Conservation (phyloP, 2,329 filamentous ascomycete species). For the Pestalotiopsis sp. region DNA sequence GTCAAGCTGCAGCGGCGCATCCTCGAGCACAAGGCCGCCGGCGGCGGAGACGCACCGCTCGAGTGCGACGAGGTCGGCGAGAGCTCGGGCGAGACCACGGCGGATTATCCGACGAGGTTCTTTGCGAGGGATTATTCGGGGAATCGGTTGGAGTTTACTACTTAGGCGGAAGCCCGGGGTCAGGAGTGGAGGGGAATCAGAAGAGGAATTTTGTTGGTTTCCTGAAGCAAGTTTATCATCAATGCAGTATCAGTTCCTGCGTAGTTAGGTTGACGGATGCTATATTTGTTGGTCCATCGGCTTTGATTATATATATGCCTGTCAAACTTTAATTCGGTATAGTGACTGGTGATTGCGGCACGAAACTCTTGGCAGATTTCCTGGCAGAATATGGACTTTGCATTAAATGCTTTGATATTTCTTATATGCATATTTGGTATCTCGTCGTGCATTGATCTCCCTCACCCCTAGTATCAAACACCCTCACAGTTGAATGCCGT, state of each 20-base stretch:
- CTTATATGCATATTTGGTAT: neutral
- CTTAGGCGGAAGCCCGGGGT: conserved; percentile 29
- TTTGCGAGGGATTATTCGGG: conserved; percentile 63
- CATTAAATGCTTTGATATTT: neutral
- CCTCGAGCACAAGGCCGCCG: conserved; percentile 52
- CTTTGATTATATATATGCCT: neutral
- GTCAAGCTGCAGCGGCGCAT: conserved; percentile 48
- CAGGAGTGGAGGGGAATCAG: too few relatives aligned
- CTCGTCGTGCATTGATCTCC: neutral
- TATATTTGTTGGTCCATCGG: neutral
- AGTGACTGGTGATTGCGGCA: too few relatives aligned
- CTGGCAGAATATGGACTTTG: neutral
- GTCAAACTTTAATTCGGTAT: too few relatives aligned
- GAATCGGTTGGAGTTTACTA: conserved; percentile 55
- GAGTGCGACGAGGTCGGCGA: conserved; percentile 59
- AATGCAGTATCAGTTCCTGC: too few relatives aligned
- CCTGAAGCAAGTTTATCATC: too few relatives aligned
- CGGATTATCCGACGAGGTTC: conserved; percentile 63
- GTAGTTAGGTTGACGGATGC: too few relatives aligned
- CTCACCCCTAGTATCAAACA: neutral
- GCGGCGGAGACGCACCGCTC: conserved; percentile 51
- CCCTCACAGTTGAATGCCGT: conserved; percentile 47
- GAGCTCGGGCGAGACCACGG: conserved; percentile 46
- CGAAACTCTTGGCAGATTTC: too few relatives aligned
- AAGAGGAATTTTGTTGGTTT: too few relatives aligned